Evolutionary conservation across 2,329 filamentous ascomycete genomes (phyloP).

Genomic region (Xylaria digitata): DNA sequence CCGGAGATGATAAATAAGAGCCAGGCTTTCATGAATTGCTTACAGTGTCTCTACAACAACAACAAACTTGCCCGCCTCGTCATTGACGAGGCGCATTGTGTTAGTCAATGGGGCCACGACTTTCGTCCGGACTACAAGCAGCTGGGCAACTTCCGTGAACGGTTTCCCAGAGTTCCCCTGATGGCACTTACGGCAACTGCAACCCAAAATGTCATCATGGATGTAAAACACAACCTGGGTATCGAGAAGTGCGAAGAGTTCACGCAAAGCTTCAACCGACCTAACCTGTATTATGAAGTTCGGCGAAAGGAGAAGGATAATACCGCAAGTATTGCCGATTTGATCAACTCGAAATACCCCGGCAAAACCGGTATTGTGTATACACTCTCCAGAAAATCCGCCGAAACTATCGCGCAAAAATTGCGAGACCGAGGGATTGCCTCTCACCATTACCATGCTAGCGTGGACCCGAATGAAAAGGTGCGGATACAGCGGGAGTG

Average conservation of each 20-base stretch:
- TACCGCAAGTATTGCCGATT: constrained; percentile 64
- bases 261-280: constrained; percentile 95
- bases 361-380: constrained; percentile 91
- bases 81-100: constrained; percentile 98
- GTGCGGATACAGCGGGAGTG: constrained; percentile 79
- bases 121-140: constrained; percentile 96
- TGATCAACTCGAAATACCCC: constrained; percentile 77
- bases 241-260: constrained; percentile 84
- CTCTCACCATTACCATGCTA: constrained; percentile 88
- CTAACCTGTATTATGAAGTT: constrained; percentile 92
- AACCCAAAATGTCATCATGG: constrained; percentile 89
- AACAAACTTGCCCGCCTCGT: constrained; percentile 87
- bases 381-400: constrained; percentile 84
- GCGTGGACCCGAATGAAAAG: constrained; percentile 75
- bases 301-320: constrained; percentile 73
- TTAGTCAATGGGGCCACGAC: constrained; percentile 99
- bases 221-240: constrained; percentile 90
- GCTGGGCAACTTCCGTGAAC: constrained; percentile 77
- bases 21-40: constrained; percentile 70
- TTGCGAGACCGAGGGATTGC: constrained; percentile 73
- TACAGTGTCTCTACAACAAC: constrained; percentile 75
- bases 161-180: constrained; percentile 83
- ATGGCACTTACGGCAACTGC: constrained; percentile 97
- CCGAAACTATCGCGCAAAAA: constrained; percentile 81
- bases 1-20: constrained; percentile 97